Conservation (phyloP, 2,329 filamentous ascomycete genomes). For the Triangularia verruculosa region DNA sequence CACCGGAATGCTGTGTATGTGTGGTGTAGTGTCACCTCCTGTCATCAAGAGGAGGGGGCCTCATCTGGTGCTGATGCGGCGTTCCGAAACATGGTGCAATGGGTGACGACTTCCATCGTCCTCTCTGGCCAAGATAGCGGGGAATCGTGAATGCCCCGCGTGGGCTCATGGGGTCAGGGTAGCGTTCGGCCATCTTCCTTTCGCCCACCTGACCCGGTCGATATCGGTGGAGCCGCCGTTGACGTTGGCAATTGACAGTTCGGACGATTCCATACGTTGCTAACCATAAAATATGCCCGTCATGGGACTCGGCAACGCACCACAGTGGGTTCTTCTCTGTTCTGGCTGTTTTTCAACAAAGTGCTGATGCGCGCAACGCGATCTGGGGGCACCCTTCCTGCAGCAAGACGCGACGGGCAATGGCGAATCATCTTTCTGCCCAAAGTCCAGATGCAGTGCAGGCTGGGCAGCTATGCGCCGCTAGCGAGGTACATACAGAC, state of each 20-base stretch:
- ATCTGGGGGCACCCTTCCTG: constrained; percentile 17
- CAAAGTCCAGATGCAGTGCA: constrained; percentile 26
- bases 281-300: neutral
- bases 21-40: neutral
- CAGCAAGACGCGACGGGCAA: constrained; percentile 17
- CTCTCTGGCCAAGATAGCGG: neutral
- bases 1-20: neutral
- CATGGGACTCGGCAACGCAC: neutral
- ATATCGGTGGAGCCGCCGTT: neutral
- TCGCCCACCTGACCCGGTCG: neutral
- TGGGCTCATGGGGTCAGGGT: neutral
- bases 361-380: constrained; percentile 15
- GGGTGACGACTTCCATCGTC: neutral
- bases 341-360: neutral
- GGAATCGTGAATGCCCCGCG: neutral
- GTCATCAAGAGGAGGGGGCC: neutral
- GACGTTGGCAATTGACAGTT: neutral
- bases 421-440: constrained; percentile 22
- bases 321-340: neutral
- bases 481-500: constrained; percentile 16
- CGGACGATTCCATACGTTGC: neutral
- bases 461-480: constrained; percentile 34
- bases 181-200: neutral
- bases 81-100: neutral
- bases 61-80: neutral